phyloP scores from a whole-genome alignment of 2,329 filamentous ascomycete genomes.

The Colletotrichum cordylinicola region DNA sequence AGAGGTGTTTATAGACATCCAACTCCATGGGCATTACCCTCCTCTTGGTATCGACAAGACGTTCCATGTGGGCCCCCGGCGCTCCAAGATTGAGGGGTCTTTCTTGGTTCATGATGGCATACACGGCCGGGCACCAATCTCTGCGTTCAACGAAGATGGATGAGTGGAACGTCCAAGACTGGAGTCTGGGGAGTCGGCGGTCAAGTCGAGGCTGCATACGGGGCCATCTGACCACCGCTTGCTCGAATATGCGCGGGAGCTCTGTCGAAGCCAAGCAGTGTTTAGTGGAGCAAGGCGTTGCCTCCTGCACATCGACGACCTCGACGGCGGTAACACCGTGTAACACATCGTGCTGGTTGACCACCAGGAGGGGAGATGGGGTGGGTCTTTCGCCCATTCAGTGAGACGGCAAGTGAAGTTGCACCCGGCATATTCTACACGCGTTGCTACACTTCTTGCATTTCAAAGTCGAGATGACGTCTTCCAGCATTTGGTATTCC shows the following conservation, averaged over 20 bases:
- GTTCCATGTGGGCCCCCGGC: not conserved
- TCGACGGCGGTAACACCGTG: not conserved
- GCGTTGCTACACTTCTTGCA: not conserved
- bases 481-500: not conserved
- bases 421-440: not conserved
- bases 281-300: not conserved
- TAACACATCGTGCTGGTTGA: not conserved
- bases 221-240: not conserved
- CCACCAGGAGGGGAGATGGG: not conserved
- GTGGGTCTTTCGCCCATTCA: not conserved
- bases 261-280: not conserved
- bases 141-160: not conserved
- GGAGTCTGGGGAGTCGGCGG: not conserved
- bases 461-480: not conserved
- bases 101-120: not conserved
- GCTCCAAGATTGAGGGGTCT: not conserved
- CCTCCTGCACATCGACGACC: not conserved
- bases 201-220: not conserved
- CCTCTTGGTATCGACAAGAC: not conserved
- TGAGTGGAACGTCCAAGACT: conserved; percentile 17
- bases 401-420: not conserved
- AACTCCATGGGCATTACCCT: not conserved
- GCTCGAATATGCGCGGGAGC: not conserved
- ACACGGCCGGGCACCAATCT: conserved; percentile 1
- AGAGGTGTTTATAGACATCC: not conserved